Evolutionary conservation across 257 asterid species (phyloP), one percentile per base, ranked within the genome.

Genomic region (Fraxinus pennsylvanica): DNA sequence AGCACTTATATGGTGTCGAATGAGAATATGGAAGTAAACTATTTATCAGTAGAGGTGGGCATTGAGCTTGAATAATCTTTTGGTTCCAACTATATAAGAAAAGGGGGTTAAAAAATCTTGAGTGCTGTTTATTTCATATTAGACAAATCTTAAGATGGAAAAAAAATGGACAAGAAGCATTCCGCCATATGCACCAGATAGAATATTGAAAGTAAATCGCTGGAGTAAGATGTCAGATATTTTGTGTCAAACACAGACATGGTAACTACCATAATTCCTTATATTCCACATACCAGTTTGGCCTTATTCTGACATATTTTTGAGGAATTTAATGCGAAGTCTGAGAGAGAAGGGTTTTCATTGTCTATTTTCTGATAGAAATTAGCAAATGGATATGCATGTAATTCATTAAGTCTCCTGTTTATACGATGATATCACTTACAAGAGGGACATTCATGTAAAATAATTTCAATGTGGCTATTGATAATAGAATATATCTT

Each of bases 1-100:
- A 36, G 68, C 67, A 59, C 50, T 22, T 19, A 73, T 22, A 71
- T 21, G 65, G 54, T 61, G 78, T 67, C 41, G 68, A 50, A 68
- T 9, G 65, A n/a, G 79, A 73, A 47, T 45, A 71, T 0, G 29
- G 29, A 50, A 71, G 3, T 19, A 70, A 27, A 17, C 27, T 14
- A 43, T 4, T 41, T 63, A 41, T 61, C 50, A 32, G 68, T 72
- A 67, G 25, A 68, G 73, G 57, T 27, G 57, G 72, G 39, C 17
- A 63, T 63, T 4, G 33, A 9, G 33, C 33, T 25, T 63, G 35
- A 63, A 63, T 63, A 63, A 7, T 63, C 68, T 63, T 63, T 21
- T 63, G 17, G 68, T 22, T 17, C 68, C 33, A 19, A 63, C 27
- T 63, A 3, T 63, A 63, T 5, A 54, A n/a, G 63, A 19, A 54